Evolutionary conservation across 805 yeast genomes (phyloP), one percentile per base, ranked within the genome.

Genomic region (Scheffersomyces lignosus): DNA sequence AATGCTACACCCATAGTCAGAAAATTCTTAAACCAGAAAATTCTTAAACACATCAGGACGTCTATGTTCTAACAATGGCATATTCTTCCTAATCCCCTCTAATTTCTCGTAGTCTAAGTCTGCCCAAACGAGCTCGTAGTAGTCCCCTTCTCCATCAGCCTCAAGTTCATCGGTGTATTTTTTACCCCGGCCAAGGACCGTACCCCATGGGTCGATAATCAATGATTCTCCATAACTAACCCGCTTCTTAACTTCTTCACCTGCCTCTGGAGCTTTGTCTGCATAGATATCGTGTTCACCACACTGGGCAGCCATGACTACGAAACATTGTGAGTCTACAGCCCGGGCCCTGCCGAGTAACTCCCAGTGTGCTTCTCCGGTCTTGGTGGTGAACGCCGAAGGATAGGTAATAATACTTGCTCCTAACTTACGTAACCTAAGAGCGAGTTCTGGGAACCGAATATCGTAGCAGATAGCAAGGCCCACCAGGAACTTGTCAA

Each of bases 281-380:
- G 72, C 68, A 23, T 56, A 52, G 0, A 78, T 70, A 40, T 81
- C 79, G 56, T 89, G 96, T 27, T 63, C 60, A 2, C 97, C 97
- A 38, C 80, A 78, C 54, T 88, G 96, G 0, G 93, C 95, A 2
- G 97, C 90, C 84, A 89, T 77, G 3, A 91, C 67, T 4, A 90
- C 96, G 57, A 75, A 93, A 41, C 84, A 71, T 60, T 93, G 98
- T 1, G 91, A 76, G 54, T 90, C 96, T 9, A 91, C 75, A 3
- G 98, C 98, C 32, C 97, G 68, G 0, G 96, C 83, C 18, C 79
- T 70, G 1, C 87, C 96, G 34, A 91, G 66, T 1, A 77, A 58
- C 36, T 80, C 80, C 96, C 97, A 91, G 54, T 91, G 99, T 1
- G 91, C 87, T 34, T 79, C 79, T 1, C 99, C 99, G 0, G 98